A percentile compares a stretch with the other conserved stretches of the same genome.
Evolutionary conservation across 768 basidiomycete genomes (phyloP).

Genomic region (Amanita molliuscula): DNA sequence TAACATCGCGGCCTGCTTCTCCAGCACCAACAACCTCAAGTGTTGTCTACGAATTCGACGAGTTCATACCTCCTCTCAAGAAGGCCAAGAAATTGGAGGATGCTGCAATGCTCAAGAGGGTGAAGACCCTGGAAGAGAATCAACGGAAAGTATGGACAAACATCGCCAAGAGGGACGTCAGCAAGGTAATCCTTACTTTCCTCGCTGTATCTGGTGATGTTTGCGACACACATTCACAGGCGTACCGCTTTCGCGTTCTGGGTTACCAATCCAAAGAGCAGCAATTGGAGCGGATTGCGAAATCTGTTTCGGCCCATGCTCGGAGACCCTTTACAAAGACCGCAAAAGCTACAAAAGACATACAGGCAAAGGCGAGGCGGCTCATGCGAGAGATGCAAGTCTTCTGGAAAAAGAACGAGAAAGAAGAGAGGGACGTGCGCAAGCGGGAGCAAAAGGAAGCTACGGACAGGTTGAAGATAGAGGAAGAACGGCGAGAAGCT

Average conservation of each 20-base stretch:
- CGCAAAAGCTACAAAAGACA: conserved; percentile 71
- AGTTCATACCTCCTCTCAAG: conserved; percentile 58
- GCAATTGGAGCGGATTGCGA: conserved; percentile 70
- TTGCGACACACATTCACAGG: conserved; percentile 32
- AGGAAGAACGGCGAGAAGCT: conserved; percentile 90
- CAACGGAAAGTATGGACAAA: conserved; percentile 88
- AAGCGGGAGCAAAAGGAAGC: conserved; percentile 95
- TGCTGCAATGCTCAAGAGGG: conserved; percentile 57
- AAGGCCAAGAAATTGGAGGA: conserved; percentile 74
- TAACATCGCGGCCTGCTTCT: conserved; percentile 60
- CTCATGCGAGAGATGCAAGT: conserved; percentile 94
- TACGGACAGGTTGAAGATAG: conserved; percentile 73
- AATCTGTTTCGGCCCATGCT: conserved; percentile 66
- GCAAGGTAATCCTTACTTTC: conserved; percentile 43
- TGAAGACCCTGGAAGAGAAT: conserved; percentile 70
- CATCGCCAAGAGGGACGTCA: conserved; percentile 76
- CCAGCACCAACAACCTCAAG: conserved; percentile 48
- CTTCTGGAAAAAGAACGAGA: conserved; percentile 98
- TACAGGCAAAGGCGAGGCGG: conserved; percentile 76
- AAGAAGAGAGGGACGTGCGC: conserved; percentile 86
- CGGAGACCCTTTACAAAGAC: conserved; percentile 67
- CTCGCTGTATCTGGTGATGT: neutral
- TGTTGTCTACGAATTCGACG: conserved; percentile 65
- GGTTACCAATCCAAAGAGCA: conserved; percentile 57
- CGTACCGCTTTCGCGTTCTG: conserved; percentile 65